These are phyloP conservation scores for Apium graveolens DNA, from an alignment of 129 eudicot species.

Conservation along the genomic window DNA sequence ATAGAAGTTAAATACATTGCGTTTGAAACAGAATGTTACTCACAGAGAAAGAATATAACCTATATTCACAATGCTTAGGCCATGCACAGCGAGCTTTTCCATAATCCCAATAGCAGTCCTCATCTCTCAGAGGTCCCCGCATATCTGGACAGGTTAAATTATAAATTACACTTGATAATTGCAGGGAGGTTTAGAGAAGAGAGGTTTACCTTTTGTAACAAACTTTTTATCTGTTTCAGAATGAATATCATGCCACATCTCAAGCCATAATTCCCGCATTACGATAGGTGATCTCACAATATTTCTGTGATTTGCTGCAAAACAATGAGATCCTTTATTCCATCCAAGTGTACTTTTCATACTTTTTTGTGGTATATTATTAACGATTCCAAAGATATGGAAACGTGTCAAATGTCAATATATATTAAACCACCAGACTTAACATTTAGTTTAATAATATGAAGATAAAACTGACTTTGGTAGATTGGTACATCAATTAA, in stretches of 20 bases:
- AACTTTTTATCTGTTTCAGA: conserved; percentile 69
- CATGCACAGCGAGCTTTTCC: conserved; percentile 97
- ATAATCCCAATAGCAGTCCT: conserved; percentile 92
- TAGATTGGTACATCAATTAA: neutral
- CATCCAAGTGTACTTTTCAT: neutral
- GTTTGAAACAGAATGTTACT: neutral
- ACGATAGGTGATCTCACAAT: conserved; percentile 77
- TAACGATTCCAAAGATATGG: neutral
- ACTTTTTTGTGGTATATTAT: neutral
- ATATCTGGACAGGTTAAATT: conserved; percentile 36
- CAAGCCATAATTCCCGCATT: conserved; percentile 98
- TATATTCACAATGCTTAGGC: conserved; percentile 92
- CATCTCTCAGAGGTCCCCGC: conserved; percentile 96
- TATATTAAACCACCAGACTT: neutral
- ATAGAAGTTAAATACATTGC: conserved; percentile 1
- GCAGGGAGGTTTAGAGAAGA: conserved; percentile 9
- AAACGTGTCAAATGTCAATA: neutral
- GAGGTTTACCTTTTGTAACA: conserved; percentile 66
- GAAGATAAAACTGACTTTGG: neutral
- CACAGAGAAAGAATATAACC: conserved; percentile 28
- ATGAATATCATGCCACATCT: conserved; percentile 98
- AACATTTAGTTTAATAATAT: neutral
- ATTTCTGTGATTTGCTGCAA: conserved; percentile 88
- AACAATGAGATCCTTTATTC: neutral
- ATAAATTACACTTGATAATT: neutral